phyloP scores from a whole-genome alignment of 2,329 filamentous ascomycete species.

The Pseudonectria buxi region DNA sequence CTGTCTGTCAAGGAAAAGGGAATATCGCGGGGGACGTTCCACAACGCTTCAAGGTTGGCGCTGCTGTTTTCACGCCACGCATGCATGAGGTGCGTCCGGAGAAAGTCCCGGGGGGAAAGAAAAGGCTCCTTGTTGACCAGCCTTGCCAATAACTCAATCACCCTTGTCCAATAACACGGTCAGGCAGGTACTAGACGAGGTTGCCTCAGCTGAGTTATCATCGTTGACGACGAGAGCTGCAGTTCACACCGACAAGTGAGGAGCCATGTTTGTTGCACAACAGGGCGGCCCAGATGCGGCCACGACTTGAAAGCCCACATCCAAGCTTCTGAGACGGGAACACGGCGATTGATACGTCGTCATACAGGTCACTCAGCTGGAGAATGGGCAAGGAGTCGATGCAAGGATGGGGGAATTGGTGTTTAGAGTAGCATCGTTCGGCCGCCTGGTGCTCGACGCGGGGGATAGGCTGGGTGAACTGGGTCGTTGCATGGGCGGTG shows the following conservation, averaged over 20 bases:
- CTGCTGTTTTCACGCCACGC: conserved; percentile 5
- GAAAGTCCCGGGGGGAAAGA: not conserved
- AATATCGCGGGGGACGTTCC: no score
- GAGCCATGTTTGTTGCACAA: conserved; percentile 2
- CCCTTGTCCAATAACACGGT: no score
- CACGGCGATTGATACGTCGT: conserved; percentile 3
- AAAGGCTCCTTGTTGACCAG: not conserved
- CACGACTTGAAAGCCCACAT: conserved; percentile 7
- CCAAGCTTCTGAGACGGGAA: conserved; percentile 5
- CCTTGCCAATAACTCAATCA: not conserved
- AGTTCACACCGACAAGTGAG: no score
- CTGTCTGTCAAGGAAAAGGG: no score
- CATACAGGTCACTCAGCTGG: conserved; percentile 6
- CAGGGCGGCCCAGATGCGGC: conserved; percentile 6
- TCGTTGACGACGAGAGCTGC: no score
- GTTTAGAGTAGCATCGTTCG: no score
- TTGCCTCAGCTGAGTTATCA: no score
- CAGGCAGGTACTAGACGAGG: no score
- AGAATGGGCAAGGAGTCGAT: conserved; percentile 4
- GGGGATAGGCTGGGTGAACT: no score
- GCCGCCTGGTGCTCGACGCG: no score
- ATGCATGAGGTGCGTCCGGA: conserved; percentile 8
- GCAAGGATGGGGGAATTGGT: not conserved
- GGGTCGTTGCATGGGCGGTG: no score
- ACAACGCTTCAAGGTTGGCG: no score